Evolutionary conservation across 495 filamentous ascomycete species (phyloP).

Genomic region (Clavariopsis aquatica): DNA sequence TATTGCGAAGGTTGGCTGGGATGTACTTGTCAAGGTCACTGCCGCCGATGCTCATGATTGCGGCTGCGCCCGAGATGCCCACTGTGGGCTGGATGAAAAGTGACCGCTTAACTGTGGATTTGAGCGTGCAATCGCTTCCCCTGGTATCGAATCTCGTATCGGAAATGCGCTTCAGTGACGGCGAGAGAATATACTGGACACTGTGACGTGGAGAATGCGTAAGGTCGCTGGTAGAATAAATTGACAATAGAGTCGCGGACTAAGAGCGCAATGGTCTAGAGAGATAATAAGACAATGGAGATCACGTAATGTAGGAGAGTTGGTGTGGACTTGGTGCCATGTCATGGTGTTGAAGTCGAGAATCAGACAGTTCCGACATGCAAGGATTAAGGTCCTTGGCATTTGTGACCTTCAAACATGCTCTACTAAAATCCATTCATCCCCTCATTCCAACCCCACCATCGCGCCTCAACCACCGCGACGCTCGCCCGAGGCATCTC

Average conservation of each 20-base stretch:
- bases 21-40: conserved; percentile 37
- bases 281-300: background rate
- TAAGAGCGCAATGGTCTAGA: background rate
- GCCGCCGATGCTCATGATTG: conserved; percentile 37
- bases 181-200: background rate
- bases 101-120: background rate
- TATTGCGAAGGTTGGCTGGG: background rate
- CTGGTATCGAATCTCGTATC: background rate
- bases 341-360: conserved; percentile 1
- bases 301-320: background rate
- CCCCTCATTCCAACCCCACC: background rate
- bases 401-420: background rate
- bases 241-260: background rate
- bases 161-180: background rate
- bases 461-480: background rate
- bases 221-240: background rate
- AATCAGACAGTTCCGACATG: background rate
- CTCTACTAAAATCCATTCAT: background rate
- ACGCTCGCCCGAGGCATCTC: conserved; percentile 7
- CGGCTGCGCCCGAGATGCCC: conserved; percentile 19
- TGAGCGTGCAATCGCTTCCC: conserved; percentile 7
- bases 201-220: conserved; percentile 13
- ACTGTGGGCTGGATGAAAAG: background rate
- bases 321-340: background rate
- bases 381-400: conserved; percentile 11